Evolutionary conservation across 371 early-diverging fungal species (phyloP), one percentile per base, ranked within the genome.

Genomic region (Rhizopus delemar): DNA sequence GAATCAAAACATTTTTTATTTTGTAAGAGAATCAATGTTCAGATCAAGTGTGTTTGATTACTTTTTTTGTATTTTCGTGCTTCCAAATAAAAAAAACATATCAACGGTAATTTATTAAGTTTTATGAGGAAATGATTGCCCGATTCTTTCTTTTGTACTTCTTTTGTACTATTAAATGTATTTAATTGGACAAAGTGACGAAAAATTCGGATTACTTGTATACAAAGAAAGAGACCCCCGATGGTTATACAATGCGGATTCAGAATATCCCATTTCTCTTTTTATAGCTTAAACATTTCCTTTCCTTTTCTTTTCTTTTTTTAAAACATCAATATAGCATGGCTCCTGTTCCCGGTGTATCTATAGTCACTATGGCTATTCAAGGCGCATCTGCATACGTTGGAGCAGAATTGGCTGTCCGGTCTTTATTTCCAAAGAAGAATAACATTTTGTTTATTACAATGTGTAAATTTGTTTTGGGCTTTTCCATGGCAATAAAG

Each of bases 311-410:
- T 43, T n/a, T 43, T 43, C 8, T 43, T 43, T n/a, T 41, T 43
- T 43, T 5, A 13, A 15, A 13, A n/a, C 15, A 43, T 5, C 22
- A 22, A 5, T n/a, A 15, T 43, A 15, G 13, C 5, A 43, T 43
- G 43, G 15, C 13, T 15, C 13, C 43, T 43, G 13, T 43, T 13
- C 43, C 43, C 0, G 43, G 43, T n/a, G 6, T 66, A n/a, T 34
- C 32, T 45, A 36, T 66, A 58, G 55, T 55, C 32, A 66, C 66
- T 22, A 66, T 66, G 38, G 66, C 62, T 46, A 48, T 66, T 35
- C 58, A 66, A 35, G 66, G 66, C 34, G 62, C 62, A 51, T 50
- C 66, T 43, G 60, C 50, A n/a, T 62, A 54, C 29, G 58, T 62
- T 12, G 51, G 57, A 51, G 52, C 28, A 31, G 66, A 66, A 55